Percentiles rank a stretch among this genome's conserved stretches.
phyloP scores from a whole-genome alignment of 805 yeast genomes.

The Candida saitoana region DNA sequence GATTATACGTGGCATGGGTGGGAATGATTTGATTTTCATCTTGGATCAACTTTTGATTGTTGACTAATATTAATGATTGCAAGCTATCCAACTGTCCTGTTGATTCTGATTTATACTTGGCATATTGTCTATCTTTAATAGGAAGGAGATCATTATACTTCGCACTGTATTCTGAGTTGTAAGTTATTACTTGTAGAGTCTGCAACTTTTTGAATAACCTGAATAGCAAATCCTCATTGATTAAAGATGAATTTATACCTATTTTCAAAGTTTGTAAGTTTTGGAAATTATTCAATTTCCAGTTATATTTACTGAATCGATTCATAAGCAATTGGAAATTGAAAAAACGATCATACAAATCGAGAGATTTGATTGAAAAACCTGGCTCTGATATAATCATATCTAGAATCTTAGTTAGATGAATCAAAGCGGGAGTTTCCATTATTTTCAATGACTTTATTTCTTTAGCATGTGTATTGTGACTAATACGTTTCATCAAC shows the following conservation, averaged over 20 bases:
- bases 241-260: conserved; percentile 23
- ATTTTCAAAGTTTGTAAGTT: conserved; percentile 20
- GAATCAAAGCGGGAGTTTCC: conserved; percentile 17
- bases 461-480: conserved; percentile 12
- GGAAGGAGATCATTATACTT: conserved; percentile 17
- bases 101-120: conserved; percentile 4
- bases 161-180: conserved; percentile 16
- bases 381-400: conserved; percentile 20
- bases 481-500: conserved; percentile 23
- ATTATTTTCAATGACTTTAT: conserved; percentile 19
- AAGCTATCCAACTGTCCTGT: conserved; percentile 7
- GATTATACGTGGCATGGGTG: conserved; percentile 17
- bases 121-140: conserved; percentile 8
- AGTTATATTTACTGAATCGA: conserved; percentile 21
- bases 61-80: conserved; percentile 20
- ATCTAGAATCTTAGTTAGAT: conserved; percentile 27
- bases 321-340: conserved; percentile 22
- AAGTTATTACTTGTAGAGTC: conserved; percentile 19
- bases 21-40: conserved; percentile 9
- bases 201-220: conserved; percentile 20
- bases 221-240: conserved; percentile 17
- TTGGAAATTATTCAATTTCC: conserved; percentile 22
- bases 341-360: conserved; percentile 23
- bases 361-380: conserved; percentile 20
- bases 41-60: conserved; percentile 22